Percentiles rank a stretch among this genome's conserved stretches.
phyloP scores from a whole-genome alignment of 176 grass and related monocot genomes.

The Cenchrus americanus region DNA sequence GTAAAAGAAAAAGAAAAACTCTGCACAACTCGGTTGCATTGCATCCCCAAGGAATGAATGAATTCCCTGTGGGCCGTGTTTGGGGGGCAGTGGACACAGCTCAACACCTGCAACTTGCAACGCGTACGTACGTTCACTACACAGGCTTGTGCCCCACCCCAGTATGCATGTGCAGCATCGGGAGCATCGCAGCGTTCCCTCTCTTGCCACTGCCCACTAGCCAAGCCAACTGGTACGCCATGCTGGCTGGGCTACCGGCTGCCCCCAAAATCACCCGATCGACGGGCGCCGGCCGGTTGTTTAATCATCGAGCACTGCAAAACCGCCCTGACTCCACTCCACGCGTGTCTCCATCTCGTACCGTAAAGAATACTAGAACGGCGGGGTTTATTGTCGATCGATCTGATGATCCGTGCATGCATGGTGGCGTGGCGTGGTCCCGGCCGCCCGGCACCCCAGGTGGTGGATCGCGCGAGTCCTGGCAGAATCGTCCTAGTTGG shows the following conservation, averaged over 20 bases:
- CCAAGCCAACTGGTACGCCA: not conserved
- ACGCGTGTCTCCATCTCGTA: not conserved
- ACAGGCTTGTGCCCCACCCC: not conserved
- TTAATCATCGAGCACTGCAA: not conserved
- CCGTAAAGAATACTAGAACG: not conserved
- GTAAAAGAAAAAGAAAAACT: too few species aligned
- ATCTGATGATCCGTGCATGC: not conserved
- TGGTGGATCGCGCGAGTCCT: constrained; percentile 24
- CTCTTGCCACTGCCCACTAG: not conserved
- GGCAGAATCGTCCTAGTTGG: constrained; percentile 41
- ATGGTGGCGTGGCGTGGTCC: not conserved
- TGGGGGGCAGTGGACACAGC: too few species aligned
- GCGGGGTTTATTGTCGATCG: not conserved
- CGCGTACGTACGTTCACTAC: not conserved
- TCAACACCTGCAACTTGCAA: not conserved
- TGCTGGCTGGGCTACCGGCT: too few species aligned
- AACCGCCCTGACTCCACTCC: not conserved
- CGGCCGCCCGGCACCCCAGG: not conserved
- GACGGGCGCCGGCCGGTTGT: not conserved
- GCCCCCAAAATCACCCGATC: not conserved
- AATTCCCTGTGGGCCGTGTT: not conserved
- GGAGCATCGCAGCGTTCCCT: not conserved
- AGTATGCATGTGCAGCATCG: constrained; percentile 27
- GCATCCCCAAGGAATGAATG: too few species aligned
- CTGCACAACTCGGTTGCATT: too few species aligned